phyloP scores from a whole-genome alignment of 2,329 filamentous ascomycete species.

The Metarhizium rileyi region DNA sequence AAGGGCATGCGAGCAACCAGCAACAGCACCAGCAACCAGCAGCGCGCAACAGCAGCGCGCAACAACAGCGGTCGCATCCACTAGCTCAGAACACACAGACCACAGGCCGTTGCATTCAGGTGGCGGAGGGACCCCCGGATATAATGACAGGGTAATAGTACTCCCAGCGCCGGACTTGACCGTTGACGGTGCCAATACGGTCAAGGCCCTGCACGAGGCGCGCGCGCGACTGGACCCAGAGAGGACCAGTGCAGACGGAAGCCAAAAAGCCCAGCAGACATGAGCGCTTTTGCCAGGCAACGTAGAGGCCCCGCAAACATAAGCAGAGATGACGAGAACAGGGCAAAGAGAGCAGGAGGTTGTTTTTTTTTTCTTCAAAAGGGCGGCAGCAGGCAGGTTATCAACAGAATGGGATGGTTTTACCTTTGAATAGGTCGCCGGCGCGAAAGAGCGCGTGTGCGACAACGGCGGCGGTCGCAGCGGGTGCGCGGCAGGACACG shows the following conservation, averaged over 20 bases:
- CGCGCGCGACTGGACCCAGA: too few species aligned
- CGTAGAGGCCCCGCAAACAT: slow-evolving; percentile 5
- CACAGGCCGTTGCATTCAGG: not conserved
- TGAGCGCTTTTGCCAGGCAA: not conserved
- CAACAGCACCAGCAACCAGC: too few species aligned
- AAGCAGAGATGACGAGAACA: not conserved
- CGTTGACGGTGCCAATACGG: too few species aligned
- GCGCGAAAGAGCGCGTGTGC: slow-evolving; percentile 10
- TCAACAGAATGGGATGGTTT: not conserved
- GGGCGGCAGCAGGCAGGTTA: not conserved
- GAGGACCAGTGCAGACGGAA: too few species aligned
- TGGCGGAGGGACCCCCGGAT: not conserved
- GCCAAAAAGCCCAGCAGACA: not conserved
- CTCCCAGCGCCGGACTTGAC: too few species aligned
- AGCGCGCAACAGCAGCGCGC: too few species aligned
- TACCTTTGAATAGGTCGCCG: slow-evolving; percentile 8
- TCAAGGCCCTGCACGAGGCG: not conserved
- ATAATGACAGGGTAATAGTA: not conserved
- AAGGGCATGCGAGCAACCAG: too few species aligned
- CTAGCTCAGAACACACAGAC: too few species aligned
- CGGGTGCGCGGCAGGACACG: slow-evolving; percentile 6
- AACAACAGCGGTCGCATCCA: too few species aligned
- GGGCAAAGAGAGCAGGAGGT: not conserved
- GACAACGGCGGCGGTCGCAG: slow-evolving; percentile 6
- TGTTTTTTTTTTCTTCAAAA: not conserved